Conservation (phyloP, 1,284 basidiomycete genomes). For the Trichosporon sp. region DNA sequence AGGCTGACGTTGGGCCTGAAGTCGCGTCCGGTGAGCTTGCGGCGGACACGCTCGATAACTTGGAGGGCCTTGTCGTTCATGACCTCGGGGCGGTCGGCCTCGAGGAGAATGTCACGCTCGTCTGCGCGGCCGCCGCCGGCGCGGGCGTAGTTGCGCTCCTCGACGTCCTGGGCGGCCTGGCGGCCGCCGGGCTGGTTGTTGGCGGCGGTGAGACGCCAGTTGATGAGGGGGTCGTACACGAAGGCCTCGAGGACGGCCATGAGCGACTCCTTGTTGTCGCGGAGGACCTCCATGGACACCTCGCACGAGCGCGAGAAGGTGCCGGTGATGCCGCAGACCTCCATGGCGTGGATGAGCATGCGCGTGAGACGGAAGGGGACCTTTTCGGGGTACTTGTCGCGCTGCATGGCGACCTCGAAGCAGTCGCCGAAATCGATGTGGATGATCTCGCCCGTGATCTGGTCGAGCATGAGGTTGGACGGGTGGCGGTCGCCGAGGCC, state of each 20-base stretch:
- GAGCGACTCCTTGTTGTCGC: slow-evolving; percentile 95
- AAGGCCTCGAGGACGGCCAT: slow-evolving; percentile 93
- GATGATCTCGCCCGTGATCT: slow-evolving; percentile 89
- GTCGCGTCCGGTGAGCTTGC: slow-evolving; percentile 90
- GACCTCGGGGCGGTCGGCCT: slow-evolving; percentile 62
- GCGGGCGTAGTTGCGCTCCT: slow-evolving; percentile 20
- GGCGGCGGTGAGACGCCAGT: slow-evolving; percentile 54
- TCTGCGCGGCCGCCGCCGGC: slow-evolving; percentile 32
- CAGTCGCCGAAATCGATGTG: slow-evolving; percentile 98
- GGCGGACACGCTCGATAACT: slow-evolving; percentile 87
- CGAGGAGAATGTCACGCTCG: slow-evolving; percentile 50
- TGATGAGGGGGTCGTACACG: slow-evolving; percentile 59
- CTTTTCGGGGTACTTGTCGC: slow-evolving; percentile 98
- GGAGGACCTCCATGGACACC: slow-evolving; percentile 92
- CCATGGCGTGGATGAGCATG: slow-evolving; percentile 99
- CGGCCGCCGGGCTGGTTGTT: slow-evolving; percentile 46
- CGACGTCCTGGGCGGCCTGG: slow-evolving; percentile 20
- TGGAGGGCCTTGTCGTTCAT: slow-evolving; percentile 83
- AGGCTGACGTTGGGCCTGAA: slow-evolving; percentile 77
- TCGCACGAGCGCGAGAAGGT: slow-evolving; percentile 95
- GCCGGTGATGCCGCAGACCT: slow-evolving; percentile 96
- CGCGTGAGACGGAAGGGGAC: slow-evolving; percentile 97
- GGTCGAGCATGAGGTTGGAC: slow-evolving; percentile 88
- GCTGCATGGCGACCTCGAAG: slow-evolving; percentile 89
- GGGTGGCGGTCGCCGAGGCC: slow-evolving; percentile 98